phyloP scores from a whole-genome alignment of 2,329 filamentous ascomycete genomes.

The Fusarium verticillioides region DNA sequence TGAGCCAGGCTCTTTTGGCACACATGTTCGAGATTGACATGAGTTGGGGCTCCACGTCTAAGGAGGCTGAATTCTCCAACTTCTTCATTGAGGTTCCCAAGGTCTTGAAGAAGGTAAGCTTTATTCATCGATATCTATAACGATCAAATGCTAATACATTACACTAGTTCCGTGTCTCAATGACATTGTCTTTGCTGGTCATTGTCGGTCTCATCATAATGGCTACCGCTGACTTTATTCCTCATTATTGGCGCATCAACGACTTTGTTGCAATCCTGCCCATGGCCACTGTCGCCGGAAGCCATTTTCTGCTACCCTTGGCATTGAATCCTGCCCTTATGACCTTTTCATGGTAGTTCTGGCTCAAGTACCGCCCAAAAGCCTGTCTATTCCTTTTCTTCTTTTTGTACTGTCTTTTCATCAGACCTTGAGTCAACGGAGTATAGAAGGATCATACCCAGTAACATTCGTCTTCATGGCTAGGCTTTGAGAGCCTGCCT shows the following conservation, averaged over 20 bases:
- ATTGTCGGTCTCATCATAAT: conserved; percentile 73
- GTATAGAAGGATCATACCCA: conserved; percentile 25
- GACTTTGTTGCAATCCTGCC: conserved; percentile 82
- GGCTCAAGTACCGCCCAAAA: conserved; percentile 2
- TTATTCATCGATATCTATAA: conserved; percentile 49
- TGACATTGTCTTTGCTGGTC: conserved; percentile 68
- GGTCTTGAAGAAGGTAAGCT: conserved; percentile 79
- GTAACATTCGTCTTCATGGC: conserved; percentile 9
- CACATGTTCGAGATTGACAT: conserved; percentile 91
- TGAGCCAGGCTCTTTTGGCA: conserved; percentile 80
- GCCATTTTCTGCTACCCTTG: conserved; percentile 77
- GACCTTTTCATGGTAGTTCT: conserved; percentile 76
- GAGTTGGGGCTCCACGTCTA: conserved; percentile 85
- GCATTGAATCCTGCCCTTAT: conserved; percentile 82
- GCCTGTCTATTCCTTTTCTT: not conserved
- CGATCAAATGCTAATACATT: conserved; percentile 29
- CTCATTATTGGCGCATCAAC: conserved; percentile 72
- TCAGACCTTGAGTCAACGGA: not conserved
- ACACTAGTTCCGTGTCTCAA: conserved; percentile 75
- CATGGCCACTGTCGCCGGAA: conserved; percentile 75
- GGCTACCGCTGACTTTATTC: conserved; percentile 71
- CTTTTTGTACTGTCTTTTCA: not conserved
- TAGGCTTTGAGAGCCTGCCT: not conserved
- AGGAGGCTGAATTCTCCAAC: conserved; percentile 83
- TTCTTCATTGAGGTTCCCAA: conserved; percentile 88